These are phyloP conservation scores for Gryganskiella cystojenkinii DNA, from an alignment of 192 early-diverging fungal genomes.

Conservation along the genomic window DNA sequence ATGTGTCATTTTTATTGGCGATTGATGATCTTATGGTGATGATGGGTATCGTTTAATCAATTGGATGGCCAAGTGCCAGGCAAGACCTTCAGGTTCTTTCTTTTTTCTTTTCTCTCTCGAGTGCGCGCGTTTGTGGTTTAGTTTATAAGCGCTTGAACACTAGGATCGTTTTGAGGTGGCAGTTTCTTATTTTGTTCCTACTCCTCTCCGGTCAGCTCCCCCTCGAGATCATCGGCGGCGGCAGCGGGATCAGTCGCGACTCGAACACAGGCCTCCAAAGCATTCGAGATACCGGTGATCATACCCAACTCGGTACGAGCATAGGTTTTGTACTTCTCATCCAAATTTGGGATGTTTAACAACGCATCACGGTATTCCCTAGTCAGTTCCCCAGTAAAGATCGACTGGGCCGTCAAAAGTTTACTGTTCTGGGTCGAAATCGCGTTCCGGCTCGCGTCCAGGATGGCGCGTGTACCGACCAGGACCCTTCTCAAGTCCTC, in stretches of 20 bases:
- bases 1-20: too few species aligned
- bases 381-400: conserved; percentile 11
- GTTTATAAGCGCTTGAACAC: too few species aligned
- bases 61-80: too few species aligned
- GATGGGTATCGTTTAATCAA: too few species aligned
- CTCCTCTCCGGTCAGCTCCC: not conserved
- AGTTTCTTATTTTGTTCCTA: too few species aligned
- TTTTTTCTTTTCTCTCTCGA: too few species aligned
- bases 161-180: too few species aligned
- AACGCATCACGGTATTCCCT: conserved; percentile 13
- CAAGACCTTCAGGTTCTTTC: too few species aligned
- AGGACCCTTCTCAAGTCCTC: not conserved
- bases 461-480: not conserved
- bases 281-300: conserved; percentile 10
- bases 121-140: too few species aligned
- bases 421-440: conserved; percentile 1
- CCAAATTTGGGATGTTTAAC: not conserved
- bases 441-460: conserved; percentile 4
- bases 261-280: conserved; percentile 22
- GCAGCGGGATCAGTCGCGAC: conserved; percentile 13
- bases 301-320: not conserved
- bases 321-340: not conserved
- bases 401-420: not conserved
- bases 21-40: too few species aligned
- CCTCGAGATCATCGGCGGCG: conserved; percentile 4